These are phyloP conservation scores for Pyrenophora tritici-repentis DNA, from an alignment of 2,329 filamentous ascomycete genomes.

Conservation along the genomic window DNA sequence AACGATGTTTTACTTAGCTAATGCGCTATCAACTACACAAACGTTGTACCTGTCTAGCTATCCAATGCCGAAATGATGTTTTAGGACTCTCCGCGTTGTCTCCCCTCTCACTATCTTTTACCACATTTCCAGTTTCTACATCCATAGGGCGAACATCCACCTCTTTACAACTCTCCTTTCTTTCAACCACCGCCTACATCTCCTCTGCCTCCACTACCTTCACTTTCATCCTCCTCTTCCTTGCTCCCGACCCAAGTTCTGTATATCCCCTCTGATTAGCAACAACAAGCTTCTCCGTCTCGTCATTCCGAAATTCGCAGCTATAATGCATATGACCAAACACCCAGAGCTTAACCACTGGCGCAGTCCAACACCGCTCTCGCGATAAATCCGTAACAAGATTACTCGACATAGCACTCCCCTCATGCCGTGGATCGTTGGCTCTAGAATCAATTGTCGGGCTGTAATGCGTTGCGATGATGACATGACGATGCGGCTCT, in stretches of 20 bases:
- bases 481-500: constrained; percentile 30
- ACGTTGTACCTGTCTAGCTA: too few relatives aligned
- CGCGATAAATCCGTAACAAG: constrained; percentile 51
- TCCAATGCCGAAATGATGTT: too few relatives aligned
- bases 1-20: too few relatives aligned
- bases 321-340: constrained; percentile 59
- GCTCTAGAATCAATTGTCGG: constrained; percentile 46
- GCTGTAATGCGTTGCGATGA: constrained; percentile 53
- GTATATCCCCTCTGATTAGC: constrained; percentile 51
- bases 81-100: too few relatives aligned
- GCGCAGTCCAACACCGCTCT: constrained; percentile 45
- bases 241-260: constrained; percentile 10
- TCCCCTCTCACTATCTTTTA: too few relatives aligned
- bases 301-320: constrained; percentile 47
- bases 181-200: constrained; percentile 1
- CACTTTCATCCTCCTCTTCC: background rate
- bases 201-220: constrained; percentile 1
- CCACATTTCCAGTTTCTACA: too few relatives aligned
- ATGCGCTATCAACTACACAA: too few relatives aligned
- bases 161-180: background rate
- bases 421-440: constrained; percentile 42
- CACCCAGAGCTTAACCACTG: constrained; percentile 51
- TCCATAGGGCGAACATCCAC: too few relatives aligned
- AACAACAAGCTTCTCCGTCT: constrained; percentile 39
- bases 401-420: constrained; percentile 25